Evolutionary conservation across 1,139 yeast genomes (phyloP).

Genomic region (Magnusiomyces sp.): DNA sequence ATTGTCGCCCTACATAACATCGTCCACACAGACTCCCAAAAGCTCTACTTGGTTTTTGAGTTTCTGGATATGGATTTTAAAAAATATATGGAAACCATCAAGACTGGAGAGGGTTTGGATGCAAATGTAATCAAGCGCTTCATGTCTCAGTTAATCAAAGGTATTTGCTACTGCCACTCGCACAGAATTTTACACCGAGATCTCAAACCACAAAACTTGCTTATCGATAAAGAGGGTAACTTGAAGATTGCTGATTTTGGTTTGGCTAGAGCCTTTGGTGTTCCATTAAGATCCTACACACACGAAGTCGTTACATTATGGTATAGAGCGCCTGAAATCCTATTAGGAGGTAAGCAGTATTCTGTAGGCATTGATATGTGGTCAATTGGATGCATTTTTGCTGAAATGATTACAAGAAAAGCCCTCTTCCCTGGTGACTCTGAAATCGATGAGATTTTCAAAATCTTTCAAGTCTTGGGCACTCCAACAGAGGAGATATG

Average conservation of each 20-base stretch:
- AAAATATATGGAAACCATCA: conserved; percentile 93
- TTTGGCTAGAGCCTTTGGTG: conserved; percentile 94
- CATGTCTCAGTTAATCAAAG: conserved; percentile 86
- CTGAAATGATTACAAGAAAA: conserved; percentile 94
- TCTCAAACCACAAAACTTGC: conserved; percentile 88
- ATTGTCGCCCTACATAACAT: conserved; percentile 88
- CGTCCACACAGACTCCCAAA: conserved; percentile 94
- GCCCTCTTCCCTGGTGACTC: conserved; percentile 97
- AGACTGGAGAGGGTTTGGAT: conserved; percentile 85
- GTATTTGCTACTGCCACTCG: conserved; percentile 90
- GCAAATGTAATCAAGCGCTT: conserved; percentile 85
- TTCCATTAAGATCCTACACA: conserved; percentile 90
- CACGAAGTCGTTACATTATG: conserved; percentile 97
- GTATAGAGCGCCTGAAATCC: conserved; percentile 96
- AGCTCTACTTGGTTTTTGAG: conserved; percentile 87
- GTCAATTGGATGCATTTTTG: conserved; percentile 97
- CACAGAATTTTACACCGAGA: conserved; percentile 95
- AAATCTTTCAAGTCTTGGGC: conserved; percentile 86
- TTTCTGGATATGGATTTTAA: conserved; percentile 89
- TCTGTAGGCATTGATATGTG: conserved; percentile 98
- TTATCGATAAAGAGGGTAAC: conserved; percentile 92
- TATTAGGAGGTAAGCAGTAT: conserved; percentile 93
- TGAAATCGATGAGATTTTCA: conserved; percentile 93
- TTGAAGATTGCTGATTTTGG: conserved; percentile 96
- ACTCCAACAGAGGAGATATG: conserved; percentile 91